These are phyloP conservation scores for Calonectria fujianensis DNA, from an alignment of 2,329 filamentous ascomycete genomes.

Conservation along the genomic window DNA sequence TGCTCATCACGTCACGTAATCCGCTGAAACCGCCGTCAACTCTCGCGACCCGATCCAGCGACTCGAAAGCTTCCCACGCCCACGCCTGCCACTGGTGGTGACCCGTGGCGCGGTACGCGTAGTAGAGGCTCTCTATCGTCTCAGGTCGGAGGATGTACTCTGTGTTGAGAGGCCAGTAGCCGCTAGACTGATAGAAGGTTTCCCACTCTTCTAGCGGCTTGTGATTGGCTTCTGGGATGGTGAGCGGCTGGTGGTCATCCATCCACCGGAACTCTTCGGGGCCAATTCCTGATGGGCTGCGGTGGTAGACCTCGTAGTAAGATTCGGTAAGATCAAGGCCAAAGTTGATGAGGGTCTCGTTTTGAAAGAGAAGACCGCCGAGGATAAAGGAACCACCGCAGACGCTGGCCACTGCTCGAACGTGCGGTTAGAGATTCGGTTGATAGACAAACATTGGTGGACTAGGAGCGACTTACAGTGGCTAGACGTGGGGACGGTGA, in stretches of 20 bases:
- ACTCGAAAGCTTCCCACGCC: constrained; percentile 47
- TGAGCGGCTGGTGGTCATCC: constrained; percentile 41
- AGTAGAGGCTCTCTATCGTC: constrained; percentile 47
- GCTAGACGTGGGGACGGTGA: constrained; percentile 38
- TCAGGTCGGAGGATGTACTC: constrained; percentile 48
- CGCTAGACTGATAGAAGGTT: constrained; percentile 42
- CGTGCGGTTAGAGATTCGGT: background rate
- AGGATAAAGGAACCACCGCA: constrained; percentile 43
- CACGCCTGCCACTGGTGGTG: constrained; percentile 42
- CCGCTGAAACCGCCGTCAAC: constrained; percentile 40
- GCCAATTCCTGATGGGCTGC: constrained; percentile 43
- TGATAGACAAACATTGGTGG: background rate
- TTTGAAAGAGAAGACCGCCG: constrained; percentile 40
- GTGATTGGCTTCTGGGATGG: constrained; percentile 37
- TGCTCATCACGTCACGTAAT: constrained; percentile 40
- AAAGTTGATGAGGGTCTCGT: constrained; percentile 41
- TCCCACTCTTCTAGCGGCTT: constrained; percentile 34
- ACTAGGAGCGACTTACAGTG: constrained; percentile 27
- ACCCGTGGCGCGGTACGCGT: constrained; percentile 46
- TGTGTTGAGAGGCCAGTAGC: constrained; percentile 36
- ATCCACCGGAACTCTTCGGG: constrained; percentile 49
- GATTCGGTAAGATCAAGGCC: constrained; percentile 40
- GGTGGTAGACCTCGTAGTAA: constrained; percentile 45
- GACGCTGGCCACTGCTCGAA: constrained; percentile 40
- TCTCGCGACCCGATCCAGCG: constrained; percentile 31